Percentiles rank a stretch among this genome's conserved stretches.
Evolutionary conservation across 2,329 filamentous ascomycete genomes (phyloP).

Genomic region (Whalleya microplaca): DNA sequence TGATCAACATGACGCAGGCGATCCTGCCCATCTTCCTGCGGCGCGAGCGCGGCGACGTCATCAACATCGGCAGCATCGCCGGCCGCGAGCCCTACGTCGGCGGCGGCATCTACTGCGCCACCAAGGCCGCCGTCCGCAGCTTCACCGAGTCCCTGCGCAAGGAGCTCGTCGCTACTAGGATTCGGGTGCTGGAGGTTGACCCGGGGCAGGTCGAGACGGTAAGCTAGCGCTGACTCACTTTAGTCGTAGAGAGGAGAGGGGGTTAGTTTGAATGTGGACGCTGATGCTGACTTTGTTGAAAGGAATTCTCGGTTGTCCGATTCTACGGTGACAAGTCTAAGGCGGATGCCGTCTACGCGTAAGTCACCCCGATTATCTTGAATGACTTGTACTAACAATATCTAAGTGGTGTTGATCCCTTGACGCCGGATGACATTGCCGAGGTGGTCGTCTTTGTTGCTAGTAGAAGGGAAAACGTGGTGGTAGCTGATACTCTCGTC

Average conservation of each 20-base stretch:
- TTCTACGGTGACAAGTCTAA: slow-evolving; percentile 77
- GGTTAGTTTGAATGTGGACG: neutral
- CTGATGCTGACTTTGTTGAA: slow-evolving; percentile 3
- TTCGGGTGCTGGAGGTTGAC: slow-evolving; percentile 75
- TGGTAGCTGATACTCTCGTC: slow-evolving; percentile 74
- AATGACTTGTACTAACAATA: slow-evolving; percentile 20
- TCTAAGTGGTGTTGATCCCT: slow-evolving; percentile 55
- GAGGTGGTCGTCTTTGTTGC: slow-evolving; percentile 78
- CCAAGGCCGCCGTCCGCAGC: slow-evolving; percentile 73
- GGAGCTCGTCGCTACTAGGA: slow-evolving; percentile 70
- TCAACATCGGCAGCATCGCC: slow-evolving; percentile 73
- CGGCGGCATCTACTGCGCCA: slow-evolving; percentile 79
- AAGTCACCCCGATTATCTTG: slow-evolving; percentile 40
- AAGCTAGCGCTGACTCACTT: too few species aligned
- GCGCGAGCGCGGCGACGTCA: slow-evolving; percentile 88
- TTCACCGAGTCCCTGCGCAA: slow-evolving; percentile 74
- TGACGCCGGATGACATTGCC: slow-evolving; percentile 79
- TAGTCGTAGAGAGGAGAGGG: too few species aligned
- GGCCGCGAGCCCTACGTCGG: slow-evolving; percentile 72
- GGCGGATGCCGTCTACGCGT: slow-evolving; percentile 72
- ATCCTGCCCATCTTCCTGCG: slow-evolving; percentile 82
- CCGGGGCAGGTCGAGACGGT: slow-evolving; percentile 78
- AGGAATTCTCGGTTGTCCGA: slow-evolving; percentile 75
- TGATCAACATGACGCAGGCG: slow-evolving; percentile 96
- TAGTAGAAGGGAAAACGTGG: slow-evolving; percentile 79